Evolutionary conservation across 306 rosid genomes (phyloP).

Genomic region (Casuarina equisetifolia): DNA sequence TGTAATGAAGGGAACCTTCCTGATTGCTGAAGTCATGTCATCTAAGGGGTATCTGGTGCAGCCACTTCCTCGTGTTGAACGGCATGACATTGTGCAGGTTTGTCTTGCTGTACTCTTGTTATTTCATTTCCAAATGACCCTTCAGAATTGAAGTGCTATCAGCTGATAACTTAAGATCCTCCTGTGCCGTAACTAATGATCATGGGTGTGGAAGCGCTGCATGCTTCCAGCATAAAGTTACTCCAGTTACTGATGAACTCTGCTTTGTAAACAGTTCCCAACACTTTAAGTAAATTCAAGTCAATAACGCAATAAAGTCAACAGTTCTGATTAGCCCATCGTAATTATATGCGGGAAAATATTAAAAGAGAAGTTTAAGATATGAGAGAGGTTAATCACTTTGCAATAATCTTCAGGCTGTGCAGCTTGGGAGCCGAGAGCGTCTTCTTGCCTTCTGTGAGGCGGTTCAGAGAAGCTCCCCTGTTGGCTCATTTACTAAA

Average conservation of each 20-base stretch:
- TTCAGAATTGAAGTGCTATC: background rate
- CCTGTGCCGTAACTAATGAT: background rate
- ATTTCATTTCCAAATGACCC: constrained; percentile 2
- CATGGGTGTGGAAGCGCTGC: constrained; percentile 2
- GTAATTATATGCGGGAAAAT: background rate
- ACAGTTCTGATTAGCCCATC: background rate
- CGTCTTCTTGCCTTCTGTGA: constrained; percentile 85
- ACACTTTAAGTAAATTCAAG: background rate
- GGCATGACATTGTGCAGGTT: constrained; percentile 83
- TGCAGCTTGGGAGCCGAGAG: constrained; percentile 75
- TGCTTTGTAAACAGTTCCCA: background rate
- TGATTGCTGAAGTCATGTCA: constrained; percentile 89
- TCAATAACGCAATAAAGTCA: background rate
- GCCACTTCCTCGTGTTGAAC: constrained; percentile 78
- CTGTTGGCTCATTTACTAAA: constrained; percentile 79
- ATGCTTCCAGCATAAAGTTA: constrained; percentile 13
- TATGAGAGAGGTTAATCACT: constrained; percentile 3
- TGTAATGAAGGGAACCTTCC: constrained; percentile 63
- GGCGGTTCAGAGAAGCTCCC: constrained; percentile 94
- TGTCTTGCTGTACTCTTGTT: constrained; percentile 18
- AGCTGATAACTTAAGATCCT: background rate
- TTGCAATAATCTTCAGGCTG: constrained; percentile 55
- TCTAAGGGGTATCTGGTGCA: constrained; percentile 78
- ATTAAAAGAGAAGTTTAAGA: background rate
- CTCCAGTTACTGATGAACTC: background rate